These are phyloP conservation scores for Trichoderma atroviride DNA, from an alignment of 2,329 filamentous ascomycete species.

Conservation along the genomic window DNA sequence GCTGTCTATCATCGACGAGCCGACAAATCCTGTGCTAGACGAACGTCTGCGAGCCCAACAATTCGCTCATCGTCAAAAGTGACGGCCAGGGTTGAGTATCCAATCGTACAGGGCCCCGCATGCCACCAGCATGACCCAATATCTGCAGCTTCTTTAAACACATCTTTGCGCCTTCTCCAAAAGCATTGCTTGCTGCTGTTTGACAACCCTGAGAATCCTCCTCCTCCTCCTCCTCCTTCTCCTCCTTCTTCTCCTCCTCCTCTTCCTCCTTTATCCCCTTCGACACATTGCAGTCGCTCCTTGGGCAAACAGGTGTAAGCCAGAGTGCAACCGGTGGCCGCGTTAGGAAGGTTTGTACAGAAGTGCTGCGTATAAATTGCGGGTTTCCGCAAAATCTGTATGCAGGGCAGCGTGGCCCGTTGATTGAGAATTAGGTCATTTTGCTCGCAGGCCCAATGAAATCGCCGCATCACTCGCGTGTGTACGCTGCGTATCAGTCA, in stretches of 20 bases:
- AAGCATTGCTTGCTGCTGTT: neutral
- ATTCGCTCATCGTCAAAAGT: slow-evolving; percentile 12
- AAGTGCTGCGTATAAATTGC: neutral
- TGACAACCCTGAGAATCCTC: neutral
- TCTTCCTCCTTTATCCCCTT: no score
- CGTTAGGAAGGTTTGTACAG: slow-evolving; percentile 4
- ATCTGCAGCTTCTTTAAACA: neutral
- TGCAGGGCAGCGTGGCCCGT: neutral
- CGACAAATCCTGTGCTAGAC: slow-evolving; percentile 6
- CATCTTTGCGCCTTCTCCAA: neutral
- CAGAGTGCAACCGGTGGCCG: neutral
- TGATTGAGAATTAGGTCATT: neutral
- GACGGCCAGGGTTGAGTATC: slow-evolving; percentile 15
- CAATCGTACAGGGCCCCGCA: slow-evolving; percentile 18
- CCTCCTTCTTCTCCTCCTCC: no score
- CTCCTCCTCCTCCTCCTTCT: no score
- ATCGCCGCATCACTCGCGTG: neutral
- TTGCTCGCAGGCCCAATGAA: neutral
- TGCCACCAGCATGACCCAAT: neutral
- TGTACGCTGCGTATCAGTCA: neutral
- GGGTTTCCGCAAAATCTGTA: neutral
- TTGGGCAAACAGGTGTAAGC: neutral
- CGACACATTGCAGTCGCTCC: neutral
- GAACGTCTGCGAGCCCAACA: slow-evolving; percentile 5
- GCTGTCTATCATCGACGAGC: neutral